Evolutionary conservation across 441 rosid species (phyloP).

Genomic region (Eutrema salsugineum): DNA sequence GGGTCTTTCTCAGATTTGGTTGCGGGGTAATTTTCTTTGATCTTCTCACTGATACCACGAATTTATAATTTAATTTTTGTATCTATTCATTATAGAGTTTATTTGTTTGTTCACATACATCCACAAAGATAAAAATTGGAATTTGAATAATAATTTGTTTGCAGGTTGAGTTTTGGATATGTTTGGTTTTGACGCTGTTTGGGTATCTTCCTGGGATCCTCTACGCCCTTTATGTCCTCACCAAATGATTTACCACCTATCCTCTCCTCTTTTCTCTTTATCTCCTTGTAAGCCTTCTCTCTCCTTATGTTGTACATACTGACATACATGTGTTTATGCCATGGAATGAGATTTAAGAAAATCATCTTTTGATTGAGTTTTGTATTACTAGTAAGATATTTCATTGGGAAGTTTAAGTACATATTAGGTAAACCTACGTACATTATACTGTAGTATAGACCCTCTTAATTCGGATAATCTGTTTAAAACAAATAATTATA

Average conservation of each 20-base stretch:
- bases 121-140: background rate
- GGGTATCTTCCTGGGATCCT: constrained; percentile 87
- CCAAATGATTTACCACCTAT: constrained; percentile 40
- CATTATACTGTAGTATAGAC: too few relatives aligned
- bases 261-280: background rate
- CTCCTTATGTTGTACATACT: background rate
- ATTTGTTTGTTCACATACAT: background rate
- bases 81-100: background rate
- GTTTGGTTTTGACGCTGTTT: constrained; percentile 61
- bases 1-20: constrained; percentile 85
- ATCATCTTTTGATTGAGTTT: background rate
- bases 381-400: background rate
- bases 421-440: background rate
- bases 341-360: background rate
- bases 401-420: background rate
- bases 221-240: constrained; percentile 72
- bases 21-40: constrained; percentile 39
- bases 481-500: background rate
- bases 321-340: background rate
- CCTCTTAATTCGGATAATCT: background rate
- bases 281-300: constrained; percentile 16
- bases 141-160: background rate
- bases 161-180: constrained; percentile 91
- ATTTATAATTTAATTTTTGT: background rate
- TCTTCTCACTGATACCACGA: background rate